Evolutionary conservation across 2,329 filamentous ascomycete genomes (phyloP).

Genomic region (Furcasterigmium sp.): DNA sequence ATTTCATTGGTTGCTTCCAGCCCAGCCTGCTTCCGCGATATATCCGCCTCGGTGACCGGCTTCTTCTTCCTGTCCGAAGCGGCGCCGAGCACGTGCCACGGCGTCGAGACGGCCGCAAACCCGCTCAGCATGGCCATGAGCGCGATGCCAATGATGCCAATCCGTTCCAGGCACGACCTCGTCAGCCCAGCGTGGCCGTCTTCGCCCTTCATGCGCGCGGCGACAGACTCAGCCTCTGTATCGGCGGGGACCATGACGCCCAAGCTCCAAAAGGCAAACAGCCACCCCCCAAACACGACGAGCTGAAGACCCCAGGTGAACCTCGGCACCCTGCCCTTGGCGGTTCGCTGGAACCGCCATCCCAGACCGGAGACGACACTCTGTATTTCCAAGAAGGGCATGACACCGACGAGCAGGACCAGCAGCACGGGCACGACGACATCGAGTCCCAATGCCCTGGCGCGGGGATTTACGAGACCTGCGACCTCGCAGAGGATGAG

Average conservation of each 20-base stretch:
- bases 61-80: slow-evolving; percentile 43
- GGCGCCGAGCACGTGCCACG: slow-evolving; percentile 77
- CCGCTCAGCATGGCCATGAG: slow-evolving; percentile 85
- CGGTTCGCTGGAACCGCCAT: slow-evolving; percentile 56
- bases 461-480: slow-evolving; percentile 63
- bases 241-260: slow-evolving; percentile 54
- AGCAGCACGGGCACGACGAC: slow-evolving; percentile 67
- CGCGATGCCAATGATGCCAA: slow-evolving; percentile 80
- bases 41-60: slow-evolving; percentile 66
- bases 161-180: slow-evolving; percentile 57
- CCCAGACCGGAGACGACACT: slow-evolving; percentile 53
- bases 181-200: slow-evolving; percentile 28
- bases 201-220: slow-evolving; percentile 12
- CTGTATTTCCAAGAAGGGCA: slow-evolving; percentile 75
- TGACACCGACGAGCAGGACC: slow-evolving; percentile 66
- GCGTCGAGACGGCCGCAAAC: slow-evolving; percentile 81
- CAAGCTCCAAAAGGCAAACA: slow-evolving; percentile 71
- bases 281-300: slow-evolving; percentile 60
- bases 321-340: slow-evolving; percentile 50
- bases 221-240: slow-evolving; percentile 10
- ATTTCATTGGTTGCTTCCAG: slow-evolving; percentile 76
- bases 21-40: slow-evolving; percentile 72
- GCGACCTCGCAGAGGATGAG: slow-evolving; percentile 81
- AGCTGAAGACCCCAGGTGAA: slow-evolving; percentile 61
- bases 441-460: slow-evolving; percentile 62